Percentiles rank a stretch among this genome's conserved stretches.
phyloP scores from a whole-genome alignment of 768 basidiomycete genomes.

The Hortiboletus flavorubellus region DNA sequence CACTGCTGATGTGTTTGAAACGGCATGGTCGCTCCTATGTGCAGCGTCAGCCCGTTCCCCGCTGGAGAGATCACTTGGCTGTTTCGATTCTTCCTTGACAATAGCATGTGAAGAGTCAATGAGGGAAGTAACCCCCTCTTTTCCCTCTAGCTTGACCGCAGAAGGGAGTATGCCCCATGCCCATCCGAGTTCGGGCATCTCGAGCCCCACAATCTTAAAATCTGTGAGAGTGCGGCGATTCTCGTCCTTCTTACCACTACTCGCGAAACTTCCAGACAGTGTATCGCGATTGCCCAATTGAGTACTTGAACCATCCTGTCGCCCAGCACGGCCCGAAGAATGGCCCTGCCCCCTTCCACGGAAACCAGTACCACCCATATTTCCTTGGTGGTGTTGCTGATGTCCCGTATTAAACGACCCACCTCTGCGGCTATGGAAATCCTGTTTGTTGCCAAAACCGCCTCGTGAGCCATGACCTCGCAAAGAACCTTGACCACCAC shows the following conservation, averaged over 20 bases:
- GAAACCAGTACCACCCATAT: slow-evolving; percentile 41
- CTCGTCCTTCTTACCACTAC: slow-evolving; percentile 78
- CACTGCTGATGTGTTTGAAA: slow-evolving; percentile 29
- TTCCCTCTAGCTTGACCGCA: slow-evolving; percentile 35
- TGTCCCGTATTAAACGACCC: slow-evolving; percentile 58
- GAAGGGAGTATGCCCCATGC: slow-evolving; percentile 70
- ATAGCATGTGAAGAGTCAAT: slow-evolving; percentile 31
- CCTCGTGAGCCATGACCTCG: slow-evolving; percentile 65
- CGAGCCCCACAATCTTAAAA: slow-evolving; percentile 93
- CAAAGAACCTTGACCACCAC: slow-evolving; percentile 48
- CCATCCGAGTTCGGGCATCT: slow-evolving; percentile 82
- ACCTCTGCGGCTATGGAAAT: slow-evolving; percentile 61
- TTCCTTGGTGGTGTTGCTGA: slow-evolving; percentile 35
- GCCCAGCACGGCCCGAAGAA: slow-evolving; percentile 35
- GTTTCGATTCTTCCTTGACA: slow-evolving; percentile 33
- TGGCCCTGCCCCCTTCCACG: slow-evolving; percentile 65
- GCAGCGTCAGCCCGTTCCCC: slow-evolving; percentile 20
- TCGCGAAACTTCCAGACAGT: slow-evolving; percentile 41
- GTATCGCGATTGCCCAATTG: slow-evolving; percentile 52
- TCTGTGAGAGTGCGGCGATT: slow-evolving; percentile 92
- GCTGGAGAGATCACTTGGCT: slow-evolving; percentile 18
- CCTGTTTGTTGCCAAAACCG: slow-evolving; percentile 60
- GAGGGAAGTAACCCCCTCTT: slow-evolving; percentile 32
- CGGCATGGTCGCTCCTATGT: slow-evolving; percentile 19
- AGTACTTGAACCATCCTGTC: slow-evolving; percentile 34